These are phyloP conservation scores for Cinnamomum micranthum DNA, from an alignment of 164 flowering plant genomes.

Conservation along the genomic window DNA sequence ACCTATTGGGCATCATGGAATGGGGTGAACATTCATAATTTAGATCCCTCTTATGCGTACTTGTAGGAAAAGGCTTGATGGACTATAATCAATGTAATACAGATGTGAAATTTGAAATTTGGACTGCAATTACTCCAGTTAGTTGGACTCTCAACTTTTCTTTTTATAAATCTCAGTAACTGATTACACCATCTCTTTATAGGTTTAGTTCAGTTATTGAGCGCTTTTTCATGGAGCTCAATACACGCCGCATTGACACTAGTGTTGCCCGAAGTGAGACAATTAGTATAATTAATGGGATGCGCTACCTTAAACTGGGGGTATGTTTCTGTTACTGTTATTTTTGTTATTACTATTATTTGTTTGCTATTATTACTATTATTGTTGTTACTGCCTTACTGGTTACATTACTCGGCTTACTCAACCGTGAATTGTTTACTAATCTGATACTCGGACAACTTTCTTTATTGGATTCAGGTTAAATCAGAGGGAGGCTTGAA, in stretches of 20 bases:
- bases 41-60: no score
- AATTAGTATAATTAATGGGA: conserved; percentile 93
- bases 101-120: no score
- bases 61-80: no score
- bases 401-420: background rate
- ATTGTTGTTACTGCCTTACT: background rate
- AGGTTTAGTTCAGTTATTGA: conserved; percentile 98
- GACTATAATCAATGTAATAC: no score
- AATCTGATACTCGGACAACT: background rate
- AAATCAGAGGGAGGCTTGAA: conserved; percentile 93
- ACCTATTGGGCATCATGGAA: no score
- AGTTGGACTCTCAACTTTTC: background rate
- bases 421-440: background rate
- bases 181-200: conserved; percentile 9
- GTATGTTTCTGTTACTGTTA: conserved; percentile 33
- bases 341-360: background rate
- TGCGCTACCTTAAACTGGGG: conserved; percentile 99
- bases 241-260: conserved; percentile 84
- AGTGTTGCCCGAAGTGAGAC: conserved; percentile 90
- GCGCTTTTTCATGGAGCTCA: conserved; percentile 96
- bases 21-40: no score
- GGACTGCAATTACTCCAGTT: no score
- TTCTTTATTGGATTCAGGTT: conserved; percentile 47
- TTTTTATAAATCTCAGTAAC: background rate
- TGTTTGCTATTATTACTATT: background rate